phyloP scores from a whole-genome alignment of 2,329 filamentous ascomycete species.

The Penicillium expansum region DNA sequence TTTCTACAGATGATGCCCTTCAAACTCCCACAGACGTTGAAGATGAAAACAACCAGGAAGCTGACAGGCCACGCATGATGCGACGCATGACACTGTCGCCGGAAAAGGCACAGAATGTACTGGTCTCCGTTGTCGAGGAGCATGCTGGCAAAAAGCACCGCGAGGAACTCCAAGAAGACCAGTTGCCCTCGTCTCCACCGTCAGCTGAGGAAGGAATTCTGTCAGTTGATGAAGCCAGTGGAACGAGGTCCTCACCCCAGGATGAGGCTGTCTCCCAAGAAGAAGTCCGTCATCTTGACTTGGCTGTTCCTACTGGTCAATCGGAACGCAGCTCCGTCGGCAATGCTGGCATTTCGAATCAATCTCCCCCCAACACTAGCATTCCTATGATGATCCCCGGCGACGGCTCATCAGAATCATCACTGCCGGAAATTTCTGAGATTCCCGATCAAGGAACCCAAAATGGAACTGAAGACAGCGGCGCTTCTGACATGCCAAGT shows the following conservation, averaged over 20 bases:
- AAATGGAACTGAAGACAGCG: conserved; percentile 13
- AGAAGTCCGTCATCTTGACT: conserved; percentile 60
- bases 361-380: conserved; percentile 7
- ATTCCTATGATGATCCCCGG: conserved; percentile 6
- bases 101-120: conserved; percentile 62
- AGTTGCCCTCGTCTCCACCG: conserved; percentile 14
- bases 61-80: conserved; percentile 34
- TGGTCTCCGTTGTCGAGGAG: conserved; percentile 65
- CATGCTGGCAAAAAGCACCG: conserved; percentile 47
- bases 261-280: conserved; percentile 43
- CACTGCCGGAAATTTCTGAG: conserved; percentile 13
- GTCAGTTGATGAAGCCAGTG: conserved; percentile 19
- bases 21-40: conserved; percentile 42
- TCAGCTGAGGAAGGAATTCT: conserved; percentile 24
- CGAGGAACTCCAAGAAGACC: conserved; percentile 15
- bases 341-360: conserved; percentile 7
- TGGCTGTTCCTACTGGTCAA: conserved; percentile 47
- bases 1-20: conserved; percentile 66
- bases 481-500: conserved; percentile 11
- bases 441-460: conserved; percentile 8
- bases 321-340: conserved; percentile 21
- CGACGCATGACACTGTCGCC: conserved; percentile 52
- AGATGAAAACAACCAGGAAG: conserved; percentile 26
- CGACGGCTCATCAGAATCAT: conserved; percentile 8
- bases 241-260: conserved; percentile 20